Evolutionary conservation across 1,139 yeast species (phyloP), one percentile per base, ranked within the genome.

Genomic region (Kodamaea derodonti): DNA sequence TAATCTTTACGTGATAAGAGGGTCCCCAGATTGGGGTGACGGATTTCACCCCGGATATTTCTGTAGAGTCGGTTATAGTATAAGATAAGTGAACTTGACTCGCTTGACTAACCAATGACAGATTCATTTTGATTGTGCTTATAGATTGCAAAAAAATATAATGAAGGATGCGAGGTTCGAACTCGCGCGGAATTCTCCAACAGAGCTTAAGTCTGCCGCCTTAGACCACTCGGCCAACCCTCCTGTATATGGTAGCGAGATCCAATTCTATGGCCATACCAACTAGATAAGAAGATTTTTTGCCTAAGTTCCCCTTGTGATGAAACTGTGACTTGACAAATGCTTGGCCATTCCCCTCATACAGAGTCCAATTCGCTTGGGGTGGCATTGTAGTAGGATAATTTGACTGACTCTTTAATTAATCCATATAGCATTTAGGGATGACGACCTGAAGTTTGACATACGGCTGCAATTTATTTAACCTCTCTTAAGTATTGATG

Each of bases 131-230:
- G 22, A 9, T 9, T 7, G 9, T 7, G 22, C 22, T 9, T 7
- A 4, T 11, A 17, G 3, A 20, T n/a, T n/a, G n/a, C n/a, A 12
- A 24, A 23, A 57, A 69, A 68, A 68, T 58, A 60, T 64, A 63
- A 53, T 78, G 84, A 77, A 76, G 83, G 84, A 73, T 75, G 84
- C 84, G 84, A 77, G 84, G 83, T 78, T 78, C 84, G 84, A 79
- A 78, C 84, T 78, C 84, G 83, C 84, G 84, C 84, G 84, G 84
- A 76, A 60, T 51, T 48, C 69, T 65, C 73, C 73, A 67, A 62
- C 64, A 62, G 73, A 67, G 64, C 73, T 67, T 67, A 67, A 67
- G 73, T 67, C 73, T 63, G 64, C 72, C 73, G 72, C 73, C 73
- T 66, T 66, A 66, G 72, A 65, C 72, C 72, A 65, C 72, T 66